A percentile compares a stretch with the other conserved stretches of the same genome.
Conservation (phyloP, 2,329 filamentous ascomycete species). For the Botrytis fragariae region DNA sequence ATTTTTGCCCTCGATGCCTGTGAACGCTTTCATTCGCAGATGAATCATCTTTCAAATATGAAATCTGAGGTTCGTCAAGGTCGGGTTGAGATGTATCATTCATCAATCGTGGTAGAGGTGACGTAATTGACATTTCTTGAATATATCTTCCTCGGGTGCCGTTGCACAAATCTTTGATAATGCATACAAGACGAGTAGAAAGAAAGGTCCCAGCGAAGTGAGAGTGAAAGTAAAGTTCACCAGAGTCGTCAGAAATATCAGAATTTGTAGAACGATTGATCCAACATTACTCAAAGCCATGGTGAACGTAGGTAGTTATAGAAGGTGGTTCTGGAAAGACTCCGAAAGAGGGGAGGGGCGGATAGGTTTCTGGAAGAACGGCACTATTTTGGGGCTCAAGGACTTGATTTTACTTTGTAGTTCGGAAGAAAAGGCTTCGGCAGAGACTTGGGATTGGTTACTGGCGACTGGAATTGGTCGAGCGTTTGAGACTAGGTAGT, state of each 20-base stretch:
- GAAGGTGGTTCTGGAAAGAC: neutral
- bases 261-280: slow-evolving; percentile 50
- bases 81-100: slow-evolving; percentile 37
- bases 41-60: neutral
- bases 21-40: neutral
- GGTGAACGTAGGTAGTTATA: slow-evolving; percentile 12
- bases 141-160: slow-evolving; percentile 46
- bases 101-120: slow-evolving; percentile 36
- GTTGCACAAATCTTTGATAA: slow-evolving; percentile 48
- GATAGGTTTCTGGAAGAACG: neutral
- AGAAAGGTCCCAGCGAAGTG: slow-evolving; percentile 48
- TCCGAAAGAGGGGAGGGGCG: neutral
- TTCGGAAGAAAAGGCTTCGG: neutral
- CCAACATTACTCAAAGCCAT: slow-evolving; percentile 55
- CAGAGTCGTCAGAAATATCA: slow-evolving; percentile 54
- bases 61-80: slow-evolving; percentile 35
- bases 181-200: slow-evolving; percentile 49
- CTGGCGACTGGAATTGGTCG: neutral
- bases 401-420: neutral
- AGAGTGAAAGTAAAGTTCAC: slow-evolving; percentile 53
- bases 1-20: neutral
- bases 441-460: neutral
- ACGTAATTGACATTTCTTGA: slow-evolving; percentile 40
- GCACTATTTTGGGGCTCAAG: neutral
- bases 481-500: neutral